phyloP scores from a whole-genome alignment of 768 basidiomycete genomes.

The Hebeloma cylindrosporum region DNA sequence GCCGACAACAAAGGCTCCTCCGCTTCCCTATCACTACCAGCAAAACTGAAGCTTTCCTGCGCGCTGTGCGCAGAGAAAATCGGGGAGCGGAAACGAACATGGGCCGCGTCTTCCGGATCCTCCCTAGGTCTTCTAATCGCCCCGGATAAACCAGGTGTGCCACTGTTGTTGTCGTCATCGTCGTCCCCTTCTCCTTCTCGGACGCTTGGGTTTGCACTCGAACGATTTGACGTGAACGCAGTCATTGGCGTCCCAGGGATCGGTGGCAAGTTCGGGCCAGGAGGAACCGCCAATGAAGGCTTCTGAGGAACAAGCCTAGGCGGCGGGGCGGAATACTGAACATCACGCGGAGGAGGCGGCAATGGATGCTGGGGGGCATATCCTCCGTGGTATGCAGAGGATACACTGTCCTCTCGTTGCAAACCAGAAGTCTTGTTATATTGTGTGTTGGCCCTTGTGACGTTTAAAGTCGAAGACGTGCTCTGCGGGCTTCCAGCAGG shows the following conservation, averaged over 20 bases:
- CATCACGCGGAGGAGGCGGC: background rate
- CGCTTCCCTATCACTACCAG: too few relatives aligned
- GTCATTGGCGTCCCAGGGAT: slow-evolving; percentile 15
- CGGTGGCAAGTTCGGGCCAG: slow-evolving; percentile 8
- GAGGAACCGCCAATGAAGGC: slow-evolving; percentile 12
- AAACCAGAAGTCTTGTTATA: background rate
- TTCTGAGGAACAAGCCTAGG: background rate
- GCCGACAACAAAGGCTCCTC: too few relatives aligned
- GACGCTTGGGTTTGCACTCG: too few relatives aligned
- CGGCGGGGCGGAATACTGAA: background rate
- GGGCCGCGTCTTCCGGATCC: too few relatives aligned
- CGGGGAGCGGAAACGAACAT: too few relatives aligned
- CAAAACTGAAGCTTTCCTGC: too few relatives aligned
- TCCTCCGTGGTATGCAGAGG: background rate
- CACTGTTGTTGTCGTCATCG: too few relatives aligned
- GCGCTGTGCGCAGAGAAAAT: too few relatives aligned
- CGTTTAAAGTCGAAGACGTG: background rate
- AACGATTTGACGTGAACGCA: too few relatives aligned
- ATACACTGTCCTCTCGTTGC: background rate
- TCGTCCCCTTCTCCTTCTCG: too few relatives aligned
- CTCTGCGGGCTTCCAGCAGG: background rate
- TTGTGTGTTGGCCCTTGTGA: slow-evolving; percentile 1
- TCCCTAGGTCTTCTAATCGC: too few relatives aligned
- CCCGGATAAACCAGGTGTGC: too few relatives aligned
- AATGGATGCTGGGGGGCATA: background rate